Evolutionary conservation across 2,329 filamentous ascomycete species (phyloP), one percentile per base, ranked within the genome.

Genomic region (Cladorrhinum sp.): DNA sequence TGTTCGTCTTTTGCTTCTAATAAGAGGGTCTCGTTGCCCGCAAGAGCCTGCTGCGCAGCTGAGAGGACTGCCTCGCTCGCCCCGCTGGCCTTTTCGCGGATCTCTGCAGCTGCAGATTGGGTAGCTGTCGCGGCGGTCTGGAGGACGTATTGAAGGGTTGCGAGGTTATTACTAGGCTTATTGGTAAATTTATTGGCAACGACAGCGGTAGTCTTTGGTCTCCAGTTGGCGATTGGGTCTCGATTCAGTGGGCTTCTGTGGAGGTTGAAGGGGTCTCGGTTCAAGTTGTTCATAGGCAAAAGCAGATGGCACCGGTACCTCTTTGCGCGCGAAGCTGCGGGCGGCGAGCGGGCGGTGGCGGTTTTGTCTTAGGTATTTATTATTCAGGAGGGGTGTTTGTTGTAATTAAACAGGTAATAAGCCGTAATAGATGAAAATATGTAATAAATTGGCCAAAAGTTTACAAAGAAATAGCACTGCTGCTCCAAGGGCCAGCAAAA

Each of bases 61-160:
- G 59, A 58, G 12, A 60, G 61, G 57, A 62, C 59, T n/a, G 52
- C 29, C 13, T 23, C 72, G 68, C 79, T 75, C 64, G 76, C 79
- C 73, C 81, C 79, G 64, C 79, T 76, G 64, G 81, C 79, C 67
- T 77, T 76, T 62, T 79, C 77, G 63, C 74, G 76, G 64, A 81
- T 73, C 57, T 79, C 73, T 62, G 73, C 67, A 50, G 77, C 68
- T 38, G 77, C 76, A 41, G 77, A 75, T 63, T 75, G 77, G 53
- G 77, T 76, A 60, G 80, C 79, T 55, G 80, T 78, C 24, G 74
- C 73, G 72, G 64, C 79, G 78, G 58, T 79, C 77, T 77, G 78
- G 64, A 85, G 77, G 66, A 81, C 77, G 67, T 77, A 58, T 3
- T 65, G 78, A 67, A 77, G 66, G 48, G 73, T 68, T 25, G 72